Evolutionary conservation across 75 land plant genomes (phyloP), one percentile per base, ranked within the genome.

Genomic region (Pinus taeda): DNA sequence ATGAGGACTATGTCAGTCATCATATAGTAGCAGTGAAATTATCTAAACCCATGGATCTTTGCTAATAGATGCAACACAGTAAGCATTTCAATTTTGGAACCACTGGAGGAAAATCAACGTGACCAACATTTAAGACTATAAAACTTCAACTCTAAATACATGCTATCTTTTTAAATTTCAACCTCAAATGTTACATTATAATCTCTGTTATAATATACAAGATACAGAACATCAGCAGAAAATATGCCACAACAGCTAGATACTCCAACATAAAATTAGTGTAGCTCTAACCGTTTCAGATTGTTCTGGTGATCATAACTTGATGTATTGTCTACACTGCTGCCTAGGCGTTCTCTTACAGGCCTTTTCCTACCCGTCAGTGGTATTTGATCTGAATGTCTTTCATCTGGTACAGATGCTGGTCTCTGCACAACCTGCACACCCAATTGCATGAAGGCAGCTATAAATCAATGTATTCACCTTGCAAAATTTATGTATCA

Each of bases 281-380:
- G 53, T 37, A 69, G 3, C 49, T 3, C 71, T 69, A 3, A 69
- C 71, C 71, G 71, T 69, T 69, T 69, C 22, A 69, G 49, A 45
- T 69, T 39, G 9, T 21, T 36, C 71, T 69, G 53, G 71, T 33
- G 45, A 69, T 69, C 71, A 39, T 69, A 69, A 69, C 20, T 39
- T 69, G 71, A 39, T 39, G 74, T 49, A 65, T 59, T 39, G 45
- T 70, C 85, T n/a, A 63, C 60, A 74, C 72, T 78, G 62, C 76
- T 77, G 49, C 85, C 88, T 36, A 87, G 73, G 21, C 86, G 80
- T 60, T 81, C 89, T 64, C 76, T 78, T 22, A 83, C 81, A 21
- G 89, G 79, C 69, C 83, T 57, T 76, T 79, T 84, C 9, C 77
- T 74, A 73, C 81, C 83, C 15, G 74, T 66, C 13, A 22, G 69